A percentile compares a stretch with the other conserved stretches of the same genome.
Evolutionary conservation across 345 rosid species (phyloP).

Genomic region (Populus davidiana): DNA sequence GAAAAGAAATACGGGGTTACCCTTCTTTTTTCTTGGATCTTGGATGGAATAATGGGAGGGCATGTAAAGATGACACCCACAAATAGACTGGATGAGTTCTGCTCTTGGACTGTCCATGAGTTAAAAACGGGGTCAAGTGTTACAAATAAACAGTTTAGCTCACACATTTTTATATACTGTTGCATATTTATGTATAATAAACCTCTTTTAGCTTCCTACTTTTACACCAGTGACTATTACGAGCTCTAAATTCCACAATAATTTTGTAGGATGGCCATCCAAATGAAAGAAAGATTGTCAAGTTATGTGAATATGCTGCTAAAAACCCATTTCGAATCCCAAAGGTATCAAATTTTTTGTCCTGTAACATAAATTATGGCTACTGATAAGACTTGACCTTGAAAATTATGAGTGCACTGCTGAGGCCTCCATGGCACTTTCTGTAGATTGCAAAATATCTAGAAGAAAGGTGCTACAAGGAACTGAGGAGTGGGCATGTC

Average conservation of each 20-base stretch:
- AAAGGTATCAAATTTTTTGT: conserved; percentile 45
- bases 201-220: background rate
- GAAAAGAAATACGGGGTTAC: no score
- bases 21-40: no score
- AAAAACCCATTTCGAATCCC: conserved; percentile 86
- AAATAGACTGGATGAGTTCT: no score
- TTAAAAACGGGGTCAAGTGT: background rate
- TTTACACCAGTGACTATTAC: background rate
- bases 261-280: conserved; percentile 59
- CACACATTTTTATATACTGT: background rate
- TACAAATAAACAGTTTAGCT: background rate
- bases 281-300: conserved; percentile 78
- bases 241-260: background rate
- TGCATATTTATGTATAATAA: background rate
- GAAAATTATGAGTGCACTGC: background rate
- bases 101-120: background rate
- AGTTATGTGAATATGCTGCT: conserved; percentile 92
- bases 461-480: conserved; percentile 89
- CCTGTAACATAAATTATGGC: background rate
- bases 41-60: no score
- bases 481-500: conserved; percentile 65
- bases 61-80: no score
- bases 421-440: conserved; percentile 13
- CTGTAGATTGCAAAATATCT: conserved; percentile 80
- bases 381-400: background rate